These are phyloP conservation scores for Mucor indicus DNA, from an alignment of 371 early-diverging fungal species.

Conservation along the genomic window DNA sequence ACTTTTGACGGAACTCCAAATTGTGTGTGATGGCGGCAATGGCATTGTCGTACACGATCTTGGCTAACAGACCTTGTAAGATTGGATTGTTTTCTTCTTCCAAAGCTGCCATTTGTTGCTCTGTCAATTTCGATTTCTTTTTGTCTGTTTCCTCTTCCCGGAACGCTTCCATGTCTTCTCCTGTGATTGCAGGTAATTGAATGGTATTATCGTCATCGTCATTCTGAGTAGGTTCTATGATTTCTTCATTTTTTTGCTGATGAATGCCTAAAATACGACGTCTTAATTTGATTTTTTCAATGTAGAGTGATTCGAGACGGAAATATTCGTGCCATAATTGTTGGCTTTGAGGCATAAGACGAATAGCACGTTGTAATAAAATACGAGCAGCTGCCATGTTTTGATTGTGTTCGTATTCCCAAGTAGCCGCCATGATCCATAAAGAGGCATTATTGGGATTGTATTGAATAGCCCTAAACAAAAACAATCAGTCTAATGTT, in stretches of 20 bases:
- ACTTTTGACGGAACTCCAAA: slow-evolving; percentile 71
- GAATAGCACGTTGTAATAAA: slow-evolving; percentile 85
- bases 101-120: slow-evolving; percentile 46
- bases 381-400: slow-evolving; percentile 81
- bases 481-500: no score
- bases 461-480: slow-evolving; percentile 72
- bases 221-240: slow-evolving; percentile 31
- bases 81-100: slow-evolving; percentile 65
- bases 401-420: slow-evolving; percentile 82
- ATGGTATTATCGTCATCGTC: slow-evolving; percentile 43
- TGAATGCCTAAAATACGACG: slow-evolving; percentile 76
- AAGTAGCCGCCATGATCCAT: slow-evolving; percentile 91
- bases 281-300: slow-evolving; percentile 82
- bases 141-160: slow-evolving; percentile 38
- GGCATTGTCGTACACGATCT: slow-evolving; percentile 82
- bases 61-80: slow-evolving; percentile 78
- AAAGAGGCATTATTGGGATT: slow-evolving; percentile 79
- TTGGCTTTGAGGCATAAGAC: slow-evolving; percentile 72
- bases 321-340: slow-evolving; percentile 91
- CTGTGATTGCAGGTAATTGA: slow-evolving; percentile 57
- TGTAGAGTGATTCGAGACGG: slow-evolving; percentile 84
- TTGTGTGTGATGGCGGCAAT: slow-evolving; percentile 73
- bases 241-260: slow-evolving; percentile 26
- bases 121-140: slow-evolving; percentile 15
- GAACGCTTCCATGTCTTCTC: slow-evolving; percentile 48